Base-by-base conservation (phyloP, 2,329 filamentous ascomycete species). In the Aspergillus hortae region DNA sequence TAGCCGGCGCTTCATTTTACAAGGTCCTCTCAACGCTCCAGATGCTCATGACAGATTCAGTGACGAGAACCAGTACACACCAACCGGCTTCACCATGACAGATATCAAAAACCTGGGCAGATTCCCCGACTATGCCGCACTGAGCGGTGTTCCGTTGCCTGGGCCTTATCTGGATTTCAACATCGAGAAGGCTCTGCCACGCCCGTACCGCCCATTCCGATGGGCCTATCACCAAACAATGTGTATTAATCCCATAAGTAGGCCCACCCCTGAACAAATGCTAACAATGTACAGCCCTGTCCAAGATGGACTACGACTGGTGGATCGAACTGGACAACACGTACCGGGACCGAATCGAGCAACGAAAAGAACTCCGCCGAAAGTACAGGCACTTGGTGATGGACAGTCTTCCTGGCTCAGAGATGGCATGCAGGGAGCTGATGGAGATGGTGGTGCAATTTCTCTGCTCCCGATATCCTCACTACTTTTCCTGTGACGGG, bases 191-290 rank as follows among this genome's bases (percentile, higher is more conserved):
- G 89, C 90, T 1, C 62, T 79, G 10, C 82, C 90, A 1, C 78
- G 90, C 52, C 90, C 90, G 0, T 95, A 92, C 66, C 79, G 90
- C 38, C 90, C 90, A 0, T 88, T 95, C 41, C 72, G 90, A 61
- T 95, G 90, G 90, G 75, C 80, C 0, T 95, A 95, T 65, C 89
- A 94, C 65, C 90, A 95, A 65, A 95, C 90, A 0, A 95, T 95
- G 90, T 89, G 89, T 92, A 80, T 6, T 38, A 12, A 61, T 85
- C 78, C 78, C 48, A 4, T 36, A n/a, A 15, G n/a, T 17, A 9
- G 2, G 17, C n/a, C 19, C 15, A 21, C 4, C 25, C 15, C 7
- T n/a, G 9, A 21, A n/a, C 7, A 17, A 15, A 19, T 35, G 11
- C 23, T 17, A 32, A 32, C 7, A 35, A 32, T 45, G 32, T 17